These are phyloP conservation scores for Aspergillus novoparasiticus DNA, from an alignment of 2,329 filamentous ascomycete genomes.

Conservation along the genomic window DNA sequence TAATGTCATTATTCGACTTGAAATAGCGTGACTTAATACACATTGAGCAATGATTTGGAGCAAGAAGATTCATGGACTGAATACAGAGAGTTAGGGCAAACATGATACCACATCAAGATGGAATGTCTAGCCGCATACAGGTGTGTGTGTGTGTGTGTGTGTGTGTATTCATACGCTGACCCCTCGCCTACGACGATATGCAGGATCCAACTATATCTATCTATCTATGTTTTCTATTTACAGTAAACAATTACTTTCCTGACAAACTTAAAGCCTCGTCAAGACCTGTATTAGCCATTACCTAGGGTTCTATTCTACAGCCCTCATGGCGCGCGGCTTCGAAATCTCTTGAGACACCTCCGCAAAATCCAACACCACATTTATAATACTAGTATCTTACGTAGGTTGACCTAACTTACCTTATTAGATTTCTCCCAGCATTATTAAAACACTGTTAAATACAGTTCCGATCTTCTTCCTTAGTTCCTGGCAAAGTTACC, in stretches of 20 bases:
- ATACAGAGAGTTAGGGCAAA: background rate
- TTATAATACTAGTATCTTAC: background rate
- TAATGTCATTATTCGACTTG: background rate
- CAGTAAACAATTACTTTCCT: no score
- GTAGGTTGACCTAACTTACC: constrained; percentile 14
- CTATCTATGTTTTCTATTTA: no score
- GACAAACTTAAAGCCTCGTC: constrained; percentile 13
- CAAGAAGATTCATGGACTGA: no score
- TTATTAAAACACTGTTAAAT: background rate
- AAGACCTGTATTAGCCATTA: background rate
- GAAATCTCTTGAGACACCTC: constrained; percentile 22
- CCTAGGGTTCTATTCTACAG: background rate
- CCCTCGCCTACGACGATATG: no score
- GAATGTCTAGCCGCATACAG: background rate
- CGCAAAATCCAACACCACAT: constrained; percentile 14
- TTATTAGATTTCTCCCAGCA: background rate
- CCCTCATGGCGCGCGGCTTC: constrained; percentile 16
- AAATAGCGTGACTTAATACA: background rate
- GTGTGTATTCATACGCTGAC: no score
- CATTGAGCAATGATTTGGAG: background rate
- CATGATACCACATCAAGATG: background rate
- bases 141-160: no score
- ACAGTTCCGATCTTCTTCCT: background rate
- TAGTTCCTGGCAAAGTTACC: constrained; percentile 13
- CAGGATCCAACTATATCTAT: no score